phyloP scores from a whole-genome alignment of 768 basidiomycete genomes.

The Postia placenta region DNA sequence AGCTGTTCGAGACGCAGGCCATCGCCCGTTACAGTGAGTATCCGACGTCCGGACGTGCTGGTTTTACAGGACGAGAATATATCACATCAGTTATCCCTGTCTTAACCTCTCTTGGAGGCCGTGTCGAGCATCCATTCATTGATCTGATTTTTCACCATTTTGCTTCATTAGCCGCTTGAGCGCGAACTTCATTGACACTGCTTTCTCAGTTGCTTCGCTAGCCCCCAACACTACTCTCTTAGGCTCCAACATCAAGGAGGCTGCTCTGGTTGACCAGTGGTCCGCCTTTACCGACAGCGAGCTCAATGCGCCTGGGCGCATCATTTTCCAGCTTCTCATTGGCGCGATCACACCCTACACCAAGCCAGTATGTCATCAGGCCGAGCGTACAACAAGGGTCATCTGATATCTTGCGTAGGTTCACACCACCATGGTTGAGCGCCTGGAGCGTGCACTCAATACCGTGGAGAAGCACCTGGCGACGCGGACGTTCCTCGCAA shows the following conservation, averaged over 20 bases:
- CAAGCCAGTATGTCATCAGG: constrained; percentile 61
- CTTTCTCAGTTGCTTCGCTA: constrained; percentile 58
- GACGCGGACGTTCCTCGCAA: constrained; percentile 83
- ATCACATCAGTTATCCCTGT: constrained; percentile 65
- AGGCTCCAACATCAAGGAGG: constrained; percentile 56
- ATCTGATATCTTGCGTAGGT: constrained; percentile 32
- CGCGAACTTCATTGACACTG: constrained; percentile 8
- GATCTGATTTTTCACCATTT: too few relatives aligned
- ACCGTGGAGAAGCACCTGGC: constrained; percentile 72
- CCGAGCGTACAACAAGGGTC: background rate
- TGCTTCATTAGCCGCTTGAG: too few relatives aligned
- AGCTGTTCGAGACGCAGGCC: constrained; percentile 67
- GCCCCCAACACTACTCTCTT: constrained; percentile 77
- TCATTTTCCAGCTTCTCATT: constrained; percentile 37
- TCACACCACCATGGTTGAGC: constrained; percentile 50
- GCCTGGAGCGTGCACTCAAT: constrained; percentile 49
- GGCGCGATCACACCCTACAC: constrained; percentile 60
- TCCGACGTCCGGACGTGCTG: background rate
- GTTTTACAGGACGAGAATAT: constrained; percentile 34
- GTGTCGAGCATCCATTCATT: constrained; percentile 27
- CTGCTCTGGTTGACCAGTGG: constrained; percentile 86
- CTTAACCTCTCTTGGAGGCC: constrained; percentile 57
- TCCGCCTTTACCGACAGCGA: constrained; percentile 66
- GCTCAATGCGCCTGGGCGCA: constrained; percentile 34
- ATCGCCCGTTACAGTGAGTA: constrained; percentile 89